Conservation (phyloP, 345 rosid genomes). For the Passiflora organensis region DNA sequence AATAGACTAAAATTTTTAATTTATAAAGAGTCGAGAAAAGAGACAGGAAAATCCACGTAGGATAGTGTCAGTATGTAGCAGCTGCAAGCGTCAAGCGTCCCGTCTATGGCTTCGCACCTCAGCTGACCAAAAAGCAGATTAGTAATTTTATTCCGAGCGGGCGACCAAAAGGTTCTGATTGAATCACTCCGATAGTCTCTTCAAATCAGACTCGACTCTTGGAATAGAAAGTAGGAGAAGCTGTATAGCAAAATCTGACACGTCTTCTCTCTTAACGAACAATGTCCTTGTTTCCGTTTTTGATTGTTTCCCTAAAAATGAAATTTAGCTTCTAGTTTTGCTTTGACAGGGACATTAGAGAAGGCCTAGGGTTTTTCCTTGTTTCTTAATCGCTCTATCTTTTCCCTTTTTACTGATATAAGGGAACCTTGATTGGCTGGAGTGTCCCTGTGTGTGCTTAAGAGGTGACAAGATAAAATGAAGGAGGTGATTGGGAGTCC, state of each 20-base stretch:
- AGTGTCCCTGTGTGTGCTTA: background rate
- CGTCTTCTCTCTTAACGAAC: too few relatives aligned
- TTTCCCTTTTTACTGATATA: background rate
- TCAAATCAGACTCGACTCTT: too few relatives aligned
- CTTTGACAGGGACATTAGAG: background rate
- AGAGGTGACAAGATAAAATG: conserved; percentile 27
- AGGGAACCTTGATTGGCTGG: background rate
- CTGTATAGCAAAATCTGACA: too few relatives aligned
- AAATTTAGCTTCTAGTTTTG: background rate
- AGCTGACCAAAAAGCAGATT: too few relatives aligned
- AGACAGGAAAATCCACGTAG: background rate
- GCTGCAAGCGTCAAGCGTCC: background rate
- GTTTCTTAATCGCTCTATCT: background rate
- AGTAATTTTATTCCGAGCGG: too few relatives aligned
- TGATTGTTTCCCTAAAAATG: background rate
- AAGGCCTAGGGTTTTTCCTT: conserved; percentile 20
- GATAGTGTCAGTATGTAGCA: background rate
- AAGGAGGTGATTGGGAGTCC: conserved; percentile 82
- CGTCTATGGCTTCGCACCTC: too few relatives aligned
- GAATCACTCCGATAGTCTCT: too few relatives aligned
- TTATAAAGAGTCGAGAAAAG: background rate
- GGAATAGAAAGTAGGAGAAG: too few relatives aligned
- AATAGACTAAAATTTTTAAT: too few relatives aligned
- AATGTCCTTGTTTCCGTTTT: too few relatives aligned
- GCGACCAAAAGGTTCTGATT: too few relatives aligned